Evolutionary conservation across 2,329 filamentous ascomycete genomes (phyloP).

Genomic region (Microcyclosporella mali): DNA sequence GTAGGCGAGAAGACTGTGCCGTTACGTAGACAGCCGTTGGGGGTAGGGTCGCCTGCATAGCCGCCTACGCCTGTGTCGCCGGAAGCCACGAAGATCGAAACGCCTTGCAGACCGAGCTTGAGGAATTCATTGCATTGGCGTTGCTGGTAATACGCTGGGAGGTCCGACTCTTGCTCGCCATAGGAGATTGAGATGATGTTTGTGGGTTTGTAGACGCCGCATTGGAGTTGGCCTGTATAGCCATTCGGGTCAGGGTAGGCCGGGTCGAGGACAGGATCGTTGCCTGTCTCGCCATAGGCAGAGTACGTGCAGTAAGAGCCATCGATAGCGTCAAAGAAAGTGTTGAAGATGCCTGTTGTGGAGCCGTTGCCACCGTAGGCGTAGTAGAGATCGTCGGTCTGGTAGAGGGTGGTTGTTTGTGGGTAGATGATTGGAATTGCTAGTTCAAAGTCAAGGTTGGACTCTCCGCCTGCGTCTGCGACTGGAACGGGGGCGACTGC

Average conservation of each 20-base stretch:
- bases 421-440: conserved; percentile 21
- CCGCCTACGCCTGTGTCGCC: conserved; percentile 55
- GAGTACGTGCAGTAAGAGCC: conserved; percentile 16
- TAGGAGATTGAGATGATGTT: conserved; percentile 59
- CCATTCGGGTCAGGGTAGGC: conserved; percentile 22
- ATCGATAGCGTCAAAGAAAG: conserved; percentile 15
- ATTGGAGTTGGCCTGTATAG: conserved; percentile 10
- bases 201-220: conserved; percentile 11
- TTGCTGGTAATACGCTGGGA: conserved; percentile 53
- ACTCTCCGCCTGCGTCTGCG: conserved; percentile 12
- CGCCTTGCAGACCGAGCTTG: conserved; percentile 57
- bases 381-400: conserved; percentile 18
- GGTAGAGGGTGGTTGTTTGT: conserved; percentile 17
- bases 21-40: conserved; percentile 28
- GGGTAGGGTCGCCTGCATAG: conserved; percentile 21
- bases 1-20: conserved; percentile 38
- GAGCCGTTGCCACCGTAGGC: conserved; percentile 10
- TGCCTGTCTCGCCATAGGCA: conserved; percentile 10
- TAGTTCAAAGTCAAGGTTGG: conserved; percentile 19
- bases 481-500: conserved; percentile 23
- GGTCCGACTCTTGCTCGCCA: conserved; percentile 56
- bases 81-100: conserved; percentile 54
- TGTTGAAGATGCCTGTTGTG: conserved; percentile 11
- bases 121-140: conserved; percentile 58
- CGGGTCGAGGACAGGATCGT: conserved; percentile 11